Evolutionary conservation across 192 early-diverging fungal species (phyloP).

Genomic region (Chytriomyces sp.): DNA sequence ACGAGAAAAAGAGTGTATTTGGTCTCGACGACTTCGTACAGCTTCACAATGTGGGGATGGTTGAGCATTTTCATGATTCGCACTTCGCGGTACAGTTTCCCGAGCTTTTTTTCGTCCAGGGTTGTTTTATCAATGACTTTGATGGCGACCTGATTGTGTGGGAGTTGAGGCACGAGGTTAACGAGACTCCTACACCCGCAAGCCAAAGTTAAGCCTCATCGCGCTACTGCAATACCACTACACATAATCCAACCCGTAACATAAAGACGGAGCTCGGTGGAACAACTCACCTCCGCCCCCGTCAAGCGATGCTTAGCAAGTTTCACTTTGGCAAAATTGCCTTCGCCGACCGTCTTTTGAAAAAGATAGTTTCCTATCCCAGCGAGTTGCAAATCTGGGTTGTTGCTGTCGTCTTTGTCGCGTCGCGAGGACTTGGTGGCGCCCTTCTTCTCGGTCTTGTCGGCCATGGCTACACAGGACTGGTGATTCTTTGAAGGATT

Average conservation of each 20-base stretch:
- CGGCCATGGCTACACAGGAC: background rate
- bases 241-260: no score
- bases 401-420: conserved; percentile 60
- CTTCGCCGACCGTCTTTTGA: conserved; percentile 96
- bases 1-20: conserved; percentile 86
- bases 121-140: conserved; percentile 68
- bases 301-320: conserved; percentile 79
- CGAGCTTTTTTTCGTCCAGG: conserved; percentile 64
- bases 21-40: conserved; percentile 90
- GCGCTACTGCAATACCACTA: background rate
- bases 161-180: no score
- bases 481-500: background rate
- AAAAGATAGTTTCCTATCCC: conserved; percentile 85
- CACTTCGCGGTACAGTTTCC: conserved; percentile 65
- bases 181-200: no score
- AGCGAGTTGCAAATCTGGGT: conserved; percentile 52
- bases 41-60: conserved; percentile 84
- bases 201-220: no score
- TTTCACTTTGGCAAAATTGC: conserved; percentile 99
- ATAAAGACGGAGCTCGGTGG: no score
- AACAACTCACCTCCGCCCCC: conserved; percentile 53
- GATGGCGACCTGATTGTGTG: conserved; percentile 54
- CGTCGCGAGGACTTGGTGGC: conserved; percentile 32
- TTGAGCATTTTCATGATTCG: conserved; percentile 71
- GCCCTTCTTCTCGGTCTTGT: background rate